A percentile compares a stretch with the other conserved stretches of the same genome.
Evolutionary conservation across 495 filamentous ascomycete species (phyloP).

Genomic region (Podospora sp.): DNA sequence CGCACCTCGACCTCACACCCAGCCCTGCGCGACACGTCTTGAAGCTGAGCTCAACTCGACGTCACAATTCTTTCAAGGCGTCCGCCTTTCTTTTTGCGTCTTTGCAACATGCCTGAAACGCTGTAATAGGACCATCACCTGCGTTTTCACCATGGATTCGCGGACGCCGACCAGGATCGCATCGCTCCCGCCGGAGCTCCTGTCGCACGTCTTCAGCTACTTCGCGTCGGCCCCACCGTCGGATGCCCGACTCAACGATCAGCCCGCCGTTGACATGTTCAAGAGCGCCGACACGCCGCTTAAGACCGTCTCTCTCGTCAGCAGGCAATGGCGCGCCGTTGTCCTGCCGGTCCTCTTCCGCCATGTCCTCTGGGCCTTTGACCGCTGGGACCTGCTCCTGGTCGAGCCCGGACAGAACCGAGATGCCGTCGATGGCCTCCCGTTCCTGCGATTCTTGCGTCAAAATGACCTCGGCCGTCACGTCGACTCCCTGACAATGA

Average conservation of each 20-base stretch:
- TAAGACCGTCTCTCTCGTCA: conserved; percentile 47
- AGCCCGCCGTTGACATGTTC: conserved; percentile 39
- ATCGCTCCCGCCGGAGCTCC: conserved; percentile 46
- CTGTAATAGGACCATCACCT: not conserved
- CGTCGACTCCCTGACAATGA: conserved; percentile 40
- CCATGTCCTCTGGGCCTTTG: conserved; percentile 41
- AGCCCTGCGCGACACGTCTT: not conserved
- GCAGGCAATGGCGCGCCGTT: conserved; percentile 43
- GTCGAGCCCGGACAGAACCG: conserved; percentile 19
- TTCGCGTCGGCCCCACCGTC: conserved; percentile 42
- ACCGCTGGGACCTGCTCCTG: conserved; percentile 21
- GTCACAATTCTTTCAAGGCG: not conserved
- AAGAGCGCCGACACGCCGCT: conserved; percentile 30
- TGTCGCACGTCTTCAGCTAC: conserved; percentile 42
- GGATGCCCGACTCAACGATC: conserved; percentile 38
- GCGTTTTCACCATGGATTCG: conserved; percentile 13
- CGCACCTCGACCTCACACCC: not conserved
- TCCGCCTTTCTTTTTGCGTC: not conserved
- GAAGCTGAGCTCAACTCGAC: not conserved
- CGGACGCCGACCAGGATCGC: conserved; percentile 27
- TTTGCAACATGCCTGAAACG: not conserved
- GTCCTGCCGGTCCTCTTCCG: conserved; percentile 46
- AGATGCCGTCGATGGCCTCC: conserved; percentile 24
- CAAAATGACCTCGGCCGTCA: conserved; percentile 32
- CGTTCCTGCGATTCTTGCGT: conserved; percentile 38